Base-by-base conservation (phyloP, 495 filamentous ascomycete species). In the Clavariopsis aquatica region DNA sequence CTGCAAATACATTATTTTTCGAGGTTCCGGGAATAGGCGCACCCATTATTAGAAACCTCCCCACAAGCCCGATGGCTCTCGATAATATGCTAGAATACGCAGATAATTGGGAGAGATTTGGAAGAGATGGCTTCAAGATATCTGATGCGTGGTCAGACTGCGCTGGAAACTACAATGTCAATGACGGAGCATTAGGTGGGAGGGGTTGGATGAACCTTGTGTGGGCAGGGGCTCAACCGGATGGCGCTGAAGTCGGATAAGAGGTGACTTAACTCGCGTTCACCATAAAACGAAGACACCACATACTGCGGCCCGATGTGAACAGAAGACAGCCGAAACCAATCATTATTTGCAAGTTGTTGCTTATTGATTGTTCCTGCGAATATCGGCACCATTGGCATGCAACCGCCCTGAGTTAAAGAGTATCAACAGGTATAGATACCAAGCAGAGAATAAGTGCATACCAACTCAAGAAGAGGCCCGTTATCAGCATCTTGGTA, bases 1-100 rank as follows among this genome's bases (percentile, higher is more conserved):
- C 66, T 36, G 58, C 67, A 12, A 65, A 75, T 36, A 36, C 55
- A 15, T 55, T 70, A 2, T 74, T 74, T 69, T 76, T 72, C 72
- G 71, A 72, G 1, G 68, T 76, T 22, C 66, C 63, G 12, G 66
- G 56, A 6, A 64, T 74, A 46, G 68, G 66, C 45, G 62, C 70
- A 0, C 72, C 74, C 5, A 52, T 75, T 20, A 46, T 28, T 13
- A 9, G 57, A 19, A 41, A 47, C 24, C 38, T 60, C 43, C 47
- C 54, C 1, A 10, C 59, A 19, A 57, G 56, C 17, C 65, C 69
- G 19, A 71, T 71, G 69, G 69, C 67, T 46, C 27, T 71, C 22
- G 54, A 63, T 13, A 65, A 45, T 22, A 68, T 71, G 60, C 55
- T 71, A 5, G 60, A 56, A 6, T 49, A 45, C 23, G 52, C 41